Evolutionary conservation across 495 filamentous ascomycete species (phyloP).

Genomic region (Xylaria longipes): DNA sequence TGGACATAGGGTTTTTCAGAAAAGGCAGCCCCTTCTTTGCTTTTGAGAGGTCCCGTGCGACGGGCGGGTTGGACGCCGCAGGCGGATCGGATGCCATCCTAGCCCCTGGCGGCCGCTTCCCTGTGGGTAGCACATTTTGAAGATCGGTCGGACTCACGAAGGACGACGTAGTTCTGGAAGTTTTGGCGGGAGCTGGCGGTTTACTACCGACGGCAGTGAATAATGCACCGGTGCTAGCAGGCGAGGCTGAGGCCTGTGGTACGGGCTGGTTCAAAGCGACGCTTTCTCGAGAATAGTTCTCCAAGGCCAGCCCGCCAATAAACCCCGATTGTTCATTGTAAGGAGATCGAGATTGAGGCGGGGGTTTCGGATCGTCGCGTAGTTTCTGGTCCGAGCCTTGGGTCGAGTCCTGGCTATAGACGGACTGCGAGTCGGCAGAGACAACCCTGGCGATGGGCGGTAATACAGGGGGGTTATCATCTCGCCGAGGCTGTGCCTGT

Average conservation of each 20-base stretch:
- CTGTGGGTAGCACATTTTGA: conserved; percentile 38
- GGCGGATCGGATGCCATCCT: conserved; percentile 46
- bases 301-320: conserved; percentile 50
- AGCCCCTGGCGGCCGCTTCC: conserved; percentile 43
- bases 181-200: conserved; percentile 34
- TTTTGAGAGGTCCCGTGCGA: conserved; percentile 62
- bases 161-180: conserved; percentile 42
- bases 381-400: conserved; percentile 30
- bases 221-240: conserved; percentile 26
- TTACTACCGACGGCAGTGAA: conserved; percentile 27
- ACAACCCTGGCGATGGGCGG: conserved; percentile 55
- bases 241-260: conserved; percentile 26
- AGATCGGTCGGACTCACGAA: conserved; percentile 49
- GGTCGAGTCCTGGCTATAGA: conserved; percentile 22
- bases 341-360: conserved; percentile 36
- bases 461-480: conserved; percentile 46
- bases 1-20: conserved; percentile 57
- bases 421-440: conserved; percentile 43
- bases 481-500: conserved; percentile 2
- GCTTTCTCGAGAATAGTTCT: conserved; percentile 44
- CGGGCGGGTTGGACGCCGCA: conserved; percentile 66
- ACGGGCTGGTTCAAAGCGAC: conserved; percentile 34
- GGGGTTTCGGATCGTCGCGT: conserved; percentile 38
- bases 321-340: conserved; percentile 43
- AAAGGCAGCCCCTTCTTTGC: conserved; percentile 58